Base-by-base conservation (phyloP, 768 basidiomycete genomes). In the Leccinum rimulosum region DNA sequence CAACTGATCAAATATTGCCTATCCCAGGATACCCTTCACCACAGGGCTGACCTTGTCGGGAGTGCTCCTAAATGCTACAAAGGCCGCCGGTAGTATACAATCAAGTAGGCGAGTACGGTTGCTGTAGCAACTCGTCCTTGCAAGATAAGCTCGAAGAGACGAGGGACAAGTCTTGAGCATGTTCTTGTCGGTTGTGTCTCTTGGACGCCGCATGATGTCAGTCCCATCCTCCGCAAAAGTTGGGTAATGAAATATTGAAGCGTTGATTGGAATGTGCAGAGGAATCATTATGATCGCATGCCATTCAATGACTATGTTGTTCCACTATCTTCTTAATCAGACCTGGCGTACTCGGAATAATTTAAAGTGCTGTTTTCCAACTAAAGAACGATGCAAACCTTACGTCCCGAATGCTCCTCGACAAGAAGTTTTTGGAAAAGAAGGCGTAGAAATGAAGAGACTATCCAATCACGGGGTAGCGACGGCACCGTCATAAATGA, bases 1-100 rank as follows among this genome's bases (percentile, higher is more conserved):
- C 61, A 49, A 15, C 36, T 27, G 58, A 8, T 27, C 14, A 19
- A 30, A 6, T 30, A 9, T 25, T 51, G 38, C 45, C 17, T n/a
- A 35, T 55, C 51, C 50, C 22, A 6, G 38, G 57, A 98, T 87
- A 22, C 92, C 93, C 72, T 95, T 95, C 50, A 99, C 94, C 51
- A 99, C 86, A 0, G 97, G 95, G 65, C 93, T 96, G 62, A 98
- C 87, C 76, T 97, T 98, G 61, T 93, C 86, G 0, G 97, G 96
- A 15, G 93, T 85, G 35, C 84, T 85, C 68, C 84, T 82, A 64
- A 97, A 85, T 7, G 94, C 89, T 12, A 99, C 88, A 63, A 95
- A 89, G 0, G 95, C 93, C 2, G 92, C 89, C 8, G 84, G 89
- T 91, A 93, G 56, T 77, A 79, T 9, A 82, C 73, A 50, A 90